phyloP scores from a whole-genome alignment of 2,329 filamentous ascomycete species.

The Coniochaeta pulveracea region DNA sequence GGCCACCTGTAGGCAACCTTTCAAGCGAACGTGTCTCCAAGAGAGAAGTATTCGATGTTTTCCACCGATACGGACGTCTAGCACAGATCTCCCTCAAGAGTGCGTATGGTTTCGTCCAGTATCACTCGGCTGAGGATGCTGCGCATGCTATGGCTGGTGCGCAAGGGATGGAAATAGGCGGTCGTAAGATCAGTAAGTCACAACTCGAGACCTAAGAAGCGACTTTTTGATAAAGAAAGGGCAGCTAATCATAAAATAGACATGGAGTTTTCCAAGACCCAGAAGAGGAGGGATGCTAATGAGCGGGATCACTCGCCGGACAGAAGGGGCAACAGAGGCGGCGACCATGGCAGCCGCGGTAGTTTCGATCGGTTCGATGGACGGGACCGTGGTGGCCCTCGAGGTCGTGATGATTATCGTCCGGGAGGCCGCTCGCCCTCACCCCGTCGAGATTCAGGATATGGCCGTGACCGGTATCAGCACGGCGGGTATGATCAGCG shows the following conservation, averaged over 20 bases:
- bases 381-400: conserved; percentile 29
- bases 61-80: conserved; percentile 73
- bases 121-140: conserved; percentile 66
- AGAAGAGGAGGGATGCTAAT: conserved; percentile 64
- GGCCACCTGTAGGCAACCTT: conserved; percentile 54
- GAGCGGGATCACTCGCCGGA: conserved; percentile 48
- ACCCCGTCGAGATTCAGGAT: conserved; percentile 36
- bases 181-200: conserved; percentile 83
- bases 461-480: conserved; percentile 1
- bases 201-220: not conserved
- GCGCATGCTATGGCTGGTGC: conserved; percentile 62
- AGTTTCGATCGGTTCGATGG: conserved; percentile 37
- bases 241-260: conserved; percentile 40
- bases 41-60: conserved; percentile 84
- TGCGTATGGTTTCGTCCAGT: conserved; percentile 95
- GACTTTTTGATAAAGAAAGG: not conserved
- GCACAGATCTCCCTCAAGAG: conserved; percentile 96
- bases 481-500: conserved; percentile 26
- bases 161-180: conserved; percentile 71
- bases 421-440: conserved; percentile 49
- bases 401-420: conserved; percentile 53
- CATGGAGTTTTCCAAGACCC: conserved; percentile 79
- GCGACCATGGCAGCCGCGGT: conserved; percentile 32
- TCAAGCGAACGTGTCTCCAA: conserved; percentile 91
- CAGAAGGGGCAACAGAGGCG: conserved; percentile 26